Base-by-base conservation (phyloP, 2,329 filamentous ascomycete species). In the Talaromyces piceae region DNA sequence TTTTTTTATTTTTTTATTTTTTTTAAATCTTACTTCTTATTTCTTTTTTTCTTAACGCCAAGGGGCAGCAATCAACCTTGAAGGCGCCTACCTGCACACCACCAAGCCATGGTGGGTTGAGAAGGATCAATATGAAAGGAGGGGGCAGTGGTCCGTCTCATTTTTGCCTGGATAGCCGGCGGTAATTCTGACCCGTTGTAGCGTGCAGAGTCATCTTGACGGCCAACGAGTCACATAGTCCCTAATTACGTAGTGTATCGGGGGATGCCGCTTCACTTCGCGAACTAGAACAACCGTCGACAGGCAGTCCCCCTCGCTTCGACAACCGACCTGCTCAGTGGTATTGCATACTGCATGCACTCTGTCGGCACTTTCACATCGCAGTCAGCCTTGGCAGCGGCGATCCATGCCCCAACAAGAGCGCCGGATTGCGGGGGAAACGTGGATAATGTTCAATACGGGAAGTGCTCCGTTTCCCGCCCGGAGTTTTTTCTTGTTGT, bases 341-440 rank as follows among this genome's bases (percentile, higher is more conserved):
- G 33, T 11, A 37, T 37, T 37, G 39, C 20, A 23, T 43, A 12
- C 39, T 43, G 39, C 39, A 43, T 43, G 25, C 22, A 52, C 33
- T 25, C 49, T 49, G 51, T 47, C 51, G 51, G 51, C 12, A 53
- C 33, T 49, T 53, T 41, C 37, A n/a, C n/a, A n/a, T n/a, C n/a
- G n/a, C n/a, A n/a, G n/a, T 47, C 30, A 46, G 18, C 25, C 18
- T 26, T 25, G 46, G 33, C 39, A 16, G 37, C 16, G 31, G 20
- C n/a, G 43, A 51, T 45, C 45, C 7, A 45, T 45, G 41, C 16
- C 45, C 11, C 25, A 48, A n/a, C n/a, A 28, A 37, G 6, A 41
- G 27, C 27, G 22, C 22, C 37, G n/a, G 27, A 52, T 52, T 48
- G 50, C 50, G 50, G 39, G 50, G 50, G 39, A 43, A 16, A 26